A percentile compares a stretch with the other conserved stretches of the same genome.
Conservation (phyloP, 1,139 yeast genomes). For the Hemisphaericaspora subhashii region DNA sequence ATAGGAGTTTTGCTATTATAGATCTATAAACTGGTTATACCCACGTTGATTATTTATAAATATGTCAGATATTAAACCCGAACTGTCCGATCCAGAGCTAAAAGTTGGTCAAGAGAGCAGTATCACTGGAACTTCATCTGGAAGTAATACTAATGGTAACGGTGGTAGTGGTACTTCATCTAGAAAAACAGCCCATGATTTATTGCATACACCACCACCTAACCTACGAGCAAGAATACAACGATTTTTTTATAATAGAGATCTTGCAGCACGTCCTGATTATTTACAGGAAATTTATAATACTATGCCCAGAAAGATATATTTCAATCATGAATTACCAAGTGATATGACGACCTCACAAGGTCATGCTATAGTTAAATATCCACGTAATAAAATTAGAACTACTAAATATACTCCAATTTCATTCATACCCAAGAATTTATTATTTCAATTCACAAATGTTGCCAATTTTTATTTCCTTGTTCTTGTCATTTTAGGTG, state of each 20-base stretch:
- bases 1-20: neutral
- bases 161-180: neutral
- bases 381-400: conserved; percentile 88
- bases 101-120: neutral
- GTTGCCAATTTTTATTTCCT: conserved; percentile 90
- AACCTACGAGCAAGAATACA: conserved; percentile 29
- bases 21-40: too few species aligned
- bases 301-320: conserved; percentile 38
- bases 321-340: conserved; percentile 40
- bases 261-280: conserved; percentile 34
- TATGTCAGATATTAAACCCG: conserved; percentile 1
- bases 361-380: conserved; percentile 57
- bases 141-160: conserved; percentile 5
- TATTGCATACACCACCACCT: conserved; percentile 32
- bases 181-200: conserved; percentile 21
- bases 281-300: conserved; percentile 37
- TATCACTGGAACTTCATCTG: conserved; percentile 6
- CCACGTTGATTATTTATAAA: neutral
- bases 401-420: conserved; percentile 95
- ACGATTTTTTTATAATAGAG: conserved; percentile 30
- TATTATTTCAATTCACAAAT: conserved; percentile 76
- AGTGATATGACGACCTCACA: conserved; percentile 31
- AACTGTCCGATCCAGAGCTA: neutral
- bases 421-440: conserved; percentile 82
- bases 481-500: conserved; percentile 77